Conservation (phyloP, 148 eudicot species). For the Arctostaphylos glauca region DNA sequence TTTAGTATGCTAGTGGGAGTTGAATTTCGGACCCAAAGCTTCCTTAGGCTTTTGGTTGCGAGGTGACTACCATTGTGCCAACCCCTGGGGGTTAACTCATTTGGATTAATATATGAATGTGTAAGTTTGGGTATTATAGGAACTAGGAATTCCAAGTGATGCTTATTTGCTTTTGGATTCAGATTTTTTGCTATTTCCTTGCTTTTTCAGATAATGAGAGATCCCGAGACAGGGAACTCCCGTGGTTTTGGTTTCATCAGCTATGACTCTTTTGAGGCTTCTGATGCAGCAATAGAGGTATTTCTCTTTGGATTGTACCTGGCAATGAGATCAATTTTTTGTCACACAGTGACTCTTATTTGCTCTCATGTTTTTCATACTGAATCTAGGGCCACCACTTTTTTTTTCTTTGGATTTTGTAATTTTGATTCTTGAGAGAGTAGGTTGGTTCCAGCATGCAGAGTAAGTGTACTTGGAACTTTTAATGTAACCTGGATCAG, state of each 20-base stretch:
- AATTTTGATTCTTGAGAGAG: not conserved
- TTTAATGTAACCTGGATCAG: not conserved
- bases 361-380: not conserved
- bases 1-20: too few species aligned
- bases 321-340: not conserved
- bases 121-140: not conserved
- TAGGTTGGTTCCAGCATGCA: not conserved
- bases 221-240: slow-evolving; percentile 94
- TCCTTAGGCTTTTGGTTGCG: too few species aligned
- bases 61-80: too few species aligned
- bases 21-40: too few species aligned
- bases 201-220: slow-evolving; percentile 85
- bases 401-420: not conserved
- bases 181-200: not conserved
- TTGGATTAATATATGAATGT: not conserved
- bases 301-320: not conserved
- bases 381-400: not conserved
- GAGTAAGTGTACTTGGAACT: not conserved
- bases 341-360: not conserved
- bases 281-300: slow-evolving; percentile 98
- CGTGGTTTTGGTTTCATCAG: slow-evolving; percentile 97
- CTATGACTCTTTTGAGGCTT: slow-evolving; percentile 95
- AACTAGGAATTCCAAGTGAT: not conserved
- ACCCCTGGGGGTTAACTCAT: too few species aligned
- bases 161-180: slow-evolving; percentile 18